Evolutionary conservation across 805 yeast species (phyloP), one percentile per base, ranked within the genome.

Genomic region (Ogataea neopini): DNA sequence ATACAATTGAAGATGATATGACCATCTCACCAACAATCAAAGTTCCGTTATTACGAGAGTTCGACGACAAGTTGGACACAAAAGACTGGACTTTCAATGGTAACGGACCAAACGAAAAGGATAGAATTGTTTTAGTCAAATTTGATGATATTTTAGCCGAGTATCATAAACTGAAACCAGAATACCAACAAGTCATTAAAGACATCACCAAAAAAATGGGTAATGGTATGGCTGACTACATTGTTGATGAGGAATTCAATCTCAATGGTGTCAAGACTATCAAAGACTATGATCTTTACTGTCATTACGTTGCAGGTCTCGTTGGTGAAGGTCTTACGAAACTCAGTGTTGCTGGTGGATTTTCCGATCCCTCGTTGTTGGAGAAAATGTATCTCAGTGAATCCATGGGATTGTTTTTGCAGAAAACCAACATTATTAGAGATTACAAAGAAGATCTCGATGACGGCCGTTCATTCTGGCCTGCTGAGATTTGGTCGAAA

Each of bases 1-100:
- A 94, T 63, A 94, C 99, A 1, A 77, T 94, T 47, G 99, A 94
- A 67, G 99, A 94, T 67, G 98, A 94, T 66, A 90, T 90, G 95
- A 79, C 94, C 7, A 71, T 94, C 49, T 84, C 80, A 51, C 83
- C 86, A 4, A 73, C 75, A 17, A 58, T 81, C 50, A 94, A 94
- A 69, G 70, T 90, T 20, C 90, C 94, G 2, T 64, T 90, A 42
- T 75, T 94, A 56, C 76, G 92, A 49, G 55, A 64, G 2, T 94
- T 94, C 67, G 74, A 82, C 63, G 68, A 76, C 23, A 83, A 86
- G 51, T 74, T 94, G 55, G 70, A 73, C 39, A 64, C 78, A 3
- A 72, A 75, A 34, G 88, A 83, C 54, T 94, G 97, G 96, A 84
- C 88, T 1, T 94, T 87, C 63, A 66, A 80, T 57, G 94, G 87